Base-by-base conservation (phyloP, 2,329 filamentous ascomycete species). In the Dryadomyces quercivorus region DNA sequence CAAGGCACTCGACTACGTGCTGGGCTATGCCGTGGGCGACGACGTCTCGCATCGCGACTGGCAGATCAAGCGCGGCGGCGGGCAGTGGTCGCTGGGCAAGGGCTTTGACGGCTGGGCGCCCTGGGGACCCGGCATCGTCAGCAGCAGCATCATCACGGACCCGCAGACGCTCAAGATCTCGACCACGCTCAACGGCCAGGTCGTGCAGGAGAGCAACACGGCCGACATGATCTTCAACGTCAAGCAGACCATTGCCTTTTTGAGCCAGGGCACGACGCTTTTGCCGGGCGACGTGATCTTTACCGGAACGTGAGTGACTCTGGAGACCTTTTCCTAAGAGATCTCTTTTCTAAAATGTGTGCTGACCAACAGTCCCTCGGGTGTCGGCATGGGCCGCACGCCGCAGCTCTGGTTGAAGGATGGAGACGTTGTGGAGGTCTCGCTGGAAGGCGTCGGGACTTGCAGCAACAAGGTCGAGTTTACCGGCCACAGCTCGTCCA, bases 1-100 rank as follows among this genome's bases (percentile, higher is more conserved):
- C 1, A 67, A 78, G 21, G 86, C 86, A 0, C 70, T 90, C n/a
- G 71, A 83, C 52, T 83, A 87, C 62, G 84, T 91, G 2, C 72
- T 89, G 2, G 87, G 87, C 5, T 91, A 90, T 64, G 75, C 82
- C 2, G 77, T 87, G 38, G 85, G 86, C 53, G 87, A 92, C 67
- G 87, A 92, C 65, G 78, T 92, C n/a, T 88, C 83, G 12, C 85
- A 88, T 68, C 80, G 86, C 44, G 84, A 88, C 59, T 90, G 85
- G 83, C 85, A 88, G 68, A 67, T 86, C 57, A 77, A 82, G 65
- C 76, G 74, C 44, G 83, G 83, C 16, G 82, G 82, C 16, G 77
- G 82, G 1, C 85, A 88, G 68, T 88, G 84, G 84, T 77, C 75
- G 1, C 69, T 86, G 15, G 85, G 84, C 42, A 89, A 89, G 66